A percentile compares a stretch with the other conserved stretches of the same genome.
These are phyloP conservation scores for Trichocomaceae sp. DNA, from an alignment of 2,329 filamentous ascomycete genomes.

Conservation along the genomic window DNA sequence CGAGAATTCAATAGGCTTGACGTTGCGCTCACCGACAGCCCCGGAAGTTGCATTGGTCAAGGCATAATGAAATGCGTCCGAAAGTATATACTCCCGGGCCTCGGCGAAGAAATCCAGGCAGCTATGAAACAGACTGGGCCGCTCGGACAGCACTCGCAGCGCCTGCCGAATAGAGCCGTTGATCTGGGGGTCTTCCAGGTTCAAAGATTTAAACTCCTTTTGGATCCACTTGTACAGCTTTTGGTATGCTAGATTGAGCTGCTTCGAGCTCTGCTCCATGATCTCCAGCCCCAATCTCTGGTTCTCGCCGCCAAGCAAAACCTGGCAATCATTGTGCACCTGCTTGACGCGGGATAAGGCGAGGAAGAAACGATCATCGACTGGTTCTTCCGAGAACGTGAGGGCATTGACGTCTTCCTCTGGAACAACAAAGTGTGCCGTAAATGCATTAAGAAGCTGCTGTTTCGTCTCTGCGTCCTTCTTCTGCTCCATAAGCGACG, in stretches of 20 bases:
- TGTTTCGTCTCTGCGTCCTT: constrained; percentile 73
- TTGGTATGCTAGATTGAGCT: constrained; percentile 83
- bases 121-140: constrained; percentile 84
- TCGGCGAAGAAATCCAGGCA: constrained; percentile 92
- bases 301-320: constrained; percentile 82
- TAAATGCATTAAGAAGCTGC: constrained; percentile 68
- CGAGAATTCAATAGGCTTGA: constrained; percentile 88
- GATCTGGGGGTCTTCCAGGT: constrained; percentile 91
- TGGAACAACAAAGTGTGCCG: constrained; percentile 73
- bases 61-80: constrained; percentile 81
- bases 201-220: constrained; percentile 82
- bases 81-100: constrained; percentile 76
- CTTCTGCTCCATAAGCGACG: constrained; percentile 64
- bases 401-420: constrained; percentile 71
- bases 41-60: constrained; percentile 65
- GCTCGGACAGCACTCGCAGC: constrained; percentile 78
- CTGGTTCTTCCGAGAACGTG: constrained; percentile 70
- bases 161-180: constrained; percentile 76
- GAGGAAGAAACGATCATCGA: constrained; percentile 78
- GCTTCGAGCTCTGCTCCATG: constrained; percentile 82
- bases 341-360: constrained; percentile 72
- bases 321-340: constrained; percentile 81
- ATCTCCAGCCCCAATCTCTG: constrained; percentile 82
- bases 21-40: constrained; percentile 52
- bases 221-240: constrained; percentile 96